Evolutionary conservation across 139 green algal genomes (phyloP), one percentile per base, ranked within the genome.

Genomic region (Coelastrella sp.): DNA sequence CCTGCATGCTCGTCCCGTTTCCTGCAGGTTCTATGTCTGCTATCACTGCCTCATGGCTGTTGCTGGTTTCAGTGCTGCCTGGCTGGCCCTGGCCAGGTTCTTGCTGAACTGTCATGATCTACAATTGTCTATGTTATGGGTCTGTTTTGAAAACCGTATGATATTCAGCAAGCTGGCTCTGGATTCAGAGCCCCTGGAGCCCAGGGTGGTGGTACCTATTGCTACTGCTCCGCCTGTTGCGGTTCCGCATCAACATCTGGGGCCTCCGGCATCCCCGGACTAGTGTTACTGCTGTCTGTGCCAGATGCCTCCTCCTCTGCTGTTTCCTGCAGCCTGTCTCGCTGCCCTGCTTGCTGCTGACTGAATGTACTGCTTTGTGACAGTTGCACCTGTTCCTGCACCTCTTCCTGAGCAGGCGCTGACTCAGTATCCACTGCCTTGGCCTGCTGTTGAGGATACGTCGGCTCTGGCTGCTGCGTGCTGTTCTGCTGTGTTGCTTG

Each of bases 311-410:
- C 11, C 3, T 14, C 4, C 64, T 71, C 64, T 71, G 16, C 13
- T 71, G 64, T 17, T 22, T 3, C 3, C 22, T 23, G 22, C 86
- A 61, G 61, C 65, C 58, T 61, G 65, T n/a, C 20, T 19, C 23
- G 61, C 59, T n/a, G 60, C 54, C 59, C 60, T 86, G 20, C 83
- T 47, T 81, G 20, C 66, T 81, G 71, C 83, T 81, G 32, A 47
- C 32, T 47, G 32, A 47, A 2, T 47, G 32, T 47, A 1, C 32
- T 47, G 32, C 32, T 47, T 47, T 47, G 32, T 47, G 32, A 47
- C 32, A 47, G 32, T 71, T 71, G 61, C 81, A 8, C 81, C 11
- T 88, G 32, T 22, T 47, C 32, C 32, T 88, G 65, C 64, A 65
- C 32, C 20, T 80, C 65, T 56, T 65, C 60, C 66, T 65, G 66